phyloP scores from a whole-genome alignment of 257 asterid species.

The Ophiorrhiza pumila region DNA sequence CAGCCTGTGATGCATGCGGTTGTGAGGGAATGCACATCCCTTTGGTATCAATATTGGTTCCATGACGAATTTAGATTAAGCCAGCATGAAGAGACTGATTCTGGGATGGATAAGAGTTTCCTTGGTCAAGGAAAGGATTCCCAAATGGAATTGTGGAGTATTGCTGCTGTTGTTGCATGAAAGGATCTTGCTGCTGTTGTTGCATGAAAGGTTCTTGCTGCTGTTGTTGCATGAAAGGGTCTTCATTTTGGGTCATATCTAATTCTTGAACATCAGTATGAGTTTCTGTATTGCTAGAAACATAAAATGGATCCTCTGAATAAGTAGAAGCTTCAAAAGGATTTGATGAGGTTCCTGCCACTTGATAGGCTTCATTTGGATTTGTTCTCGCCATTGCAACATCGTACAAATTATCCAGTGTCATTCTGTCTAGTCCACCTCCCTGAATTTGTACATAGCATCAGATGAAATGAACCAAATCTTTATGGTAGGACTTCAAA shows the following conservation, averaged over 20 bases:
- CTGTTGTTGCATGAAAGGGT: slow-evolving; percentile 13
- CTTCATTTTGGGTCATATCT: slow-evolving; percentile 14
- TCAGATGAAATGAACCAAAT: background rate
- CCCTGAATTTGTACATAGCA: slow-evolving; percentile 33
- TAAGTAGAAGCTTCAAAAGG: slow-evolving; percentile 53
- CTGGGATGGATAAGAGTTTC: slow-evolving; percentile 30
- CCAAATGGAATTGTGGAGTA: slow-evolving; percentile 28
- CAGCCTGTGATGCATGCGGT: background rate
- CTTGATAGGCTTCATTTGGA: slow-evolving; percentile 26
- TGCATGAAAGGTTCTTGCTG: too few species aligned
- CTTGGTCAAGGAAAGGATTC: slow-evolving; percentile 52
- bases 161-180: background rate
- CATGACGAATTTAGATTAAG: slow-evolving; percentile 28
- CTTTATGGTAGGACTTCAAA: background rate
- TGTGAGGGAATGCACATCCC: background rate
- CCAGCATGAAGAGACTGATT: slow-evolving; percentile 26
- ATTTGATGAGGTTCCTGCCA: slow-evolving; percentile 33
- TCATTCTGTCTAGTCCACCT: slow-evolving; percentile 50
- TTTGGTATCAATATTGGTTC: background rate
- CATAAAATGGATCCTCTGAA: slow-evolving; percentile 2
- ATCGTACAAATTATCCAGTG: slow-evolving; percentile 60
- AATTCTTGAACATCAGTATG: slow-evolving; percentile 28
- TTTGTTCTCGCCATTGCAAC: slow-evolving; percentile 34
- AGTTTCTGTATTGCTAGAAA: slow-evolving; percentile 17
- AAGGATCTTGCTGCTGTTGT: too few species aligned